Conservation (phyloP, 2,329 filamentous ascomycete species). For the Penicillium sp. region DNA sequence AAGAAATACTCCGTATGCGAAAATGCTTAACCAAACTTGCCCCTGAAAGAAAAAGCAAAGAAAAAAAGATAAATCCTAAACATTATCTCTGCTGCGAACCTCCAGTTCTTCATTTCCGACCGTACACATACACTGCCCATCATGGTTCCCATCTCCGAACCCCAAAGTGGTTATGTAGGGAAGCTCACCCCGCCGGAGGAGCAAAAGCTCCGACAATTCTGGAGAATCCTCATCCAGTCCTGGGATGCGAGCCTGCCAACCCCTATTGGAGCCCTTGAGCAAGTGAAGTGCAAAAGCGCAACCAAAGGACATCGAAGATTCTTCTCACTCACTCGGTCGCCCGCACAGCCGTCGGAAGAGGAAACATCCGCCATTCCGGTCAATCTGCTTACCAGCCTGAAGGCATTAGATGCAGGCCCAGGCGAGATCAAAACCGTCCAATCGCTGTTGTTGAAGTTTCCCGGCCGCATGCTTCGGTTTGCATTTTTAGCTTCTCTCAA, state of each 20-base stretch:
- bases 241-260: conserved; percentile 13
- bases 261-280: conserved; percentile 1
- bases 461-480: conserved; percentile 18
- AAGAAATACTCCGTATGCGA: not conserved
- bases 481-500: conserved; percentile 28
- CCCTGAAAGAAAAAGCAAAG: not conserved
- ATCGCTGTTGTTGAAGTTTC: conserved; percentile 26
- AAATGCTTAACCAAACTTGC: not conserved
- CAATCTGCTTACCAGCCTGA: conserved; percentile 14
- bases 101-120: no score
- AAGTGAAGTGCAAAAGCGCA: not conserved
- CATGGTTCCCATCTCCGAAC: not conserved
- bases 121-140: not conserved
- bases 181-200: conserved; percentile 17
- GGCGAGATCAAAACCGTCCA: conserved; percentile 19
- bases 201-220: conserved; percentile 16
- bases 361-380: conserved; percentile 14
- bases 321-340: conserved; percentile 17
- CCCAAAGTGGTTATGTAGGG: conserved; percentile 15
- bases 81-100: no score
- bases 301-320: conserved; percentile 12
- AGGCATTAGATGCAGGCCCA: conserved; percentile 9
- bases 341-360: conserved; percentile 7
- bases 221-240: conserved; percentile 20
- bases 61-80: no score